These are phyloP conservation scores for Termitomyces eurrhizus DNA, from an alignment of 768 basidiomycete genomes.

Conservation along the genomic window DNA sequence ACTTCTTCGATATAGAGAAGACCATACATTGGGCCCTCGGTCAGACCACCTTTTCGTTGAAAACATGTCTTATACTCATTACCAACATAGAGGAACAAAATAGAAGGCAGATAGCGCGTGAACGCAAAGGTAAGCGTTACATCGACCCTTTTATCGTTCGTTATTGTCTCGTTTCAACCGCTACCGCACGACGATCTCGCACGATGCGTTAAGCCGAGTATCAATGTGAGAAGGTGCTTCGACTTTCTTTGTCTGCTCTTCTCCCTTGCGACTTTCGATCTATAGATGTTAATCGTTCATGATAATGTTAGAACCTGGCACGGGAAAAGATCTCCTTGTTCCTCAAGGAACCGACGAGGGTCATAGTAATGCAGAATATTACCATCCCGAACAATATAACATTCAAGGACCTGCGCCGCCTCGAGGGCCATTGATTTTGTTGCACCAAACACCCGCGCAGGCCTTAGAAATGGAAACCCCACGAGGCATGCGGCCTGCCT, in stretches of 20 bases:
- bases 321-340: slow-evolving; percentile 17
- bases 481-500: slow-evolving; percentile 26
- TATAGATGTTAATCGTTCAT: slow-evolving; percentile 8
- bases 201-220: slow-evolving; percentile 22
- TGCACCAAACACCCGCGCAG: slow-evolving; percentile 33
- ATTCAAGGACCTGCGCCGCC: slow-evolving; percentile 30
- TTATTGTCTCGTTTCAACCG: slow-evolving; percentile 24
- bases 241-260: slow-evolving; percentile 25
- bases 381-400: slow-evolving; percentile 16
- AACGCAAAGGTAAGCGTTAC: slow-evolving; percentile 79
- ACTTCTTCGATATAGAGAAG: slow-evolving; percentile 79
- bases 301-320: slow-evolving; percentile 10
- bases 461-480: slow-evolving; percentile 29
- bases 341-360: slow-evolving; percentile 14
- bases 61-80: slow-evolving; percentile 11
- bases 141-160: slow-evolving; percentile 19
- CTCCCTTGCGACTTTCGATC: slow-evolving; percentile 5
- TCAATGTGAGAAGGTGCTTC: slow-evolving; percentile 60
- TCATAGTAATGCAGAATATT: slow-evolving; percentile 19
- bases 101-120: slow-evolving; percentile 55
- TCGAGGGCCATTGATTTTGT: slow-evolving; percentile 57
- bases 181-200: slow-evolving; percentile 14
- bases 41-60: slow-evolving; percentile 31
- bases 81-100: slow-evolving; percentile 60
- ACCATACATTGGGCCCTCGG: slow-evolving; percentile 73